Evolutionary conservation across 1,284 basidiomycete genomes (phyloP).

Genomic region (Marasmius fiardii): DNA sequence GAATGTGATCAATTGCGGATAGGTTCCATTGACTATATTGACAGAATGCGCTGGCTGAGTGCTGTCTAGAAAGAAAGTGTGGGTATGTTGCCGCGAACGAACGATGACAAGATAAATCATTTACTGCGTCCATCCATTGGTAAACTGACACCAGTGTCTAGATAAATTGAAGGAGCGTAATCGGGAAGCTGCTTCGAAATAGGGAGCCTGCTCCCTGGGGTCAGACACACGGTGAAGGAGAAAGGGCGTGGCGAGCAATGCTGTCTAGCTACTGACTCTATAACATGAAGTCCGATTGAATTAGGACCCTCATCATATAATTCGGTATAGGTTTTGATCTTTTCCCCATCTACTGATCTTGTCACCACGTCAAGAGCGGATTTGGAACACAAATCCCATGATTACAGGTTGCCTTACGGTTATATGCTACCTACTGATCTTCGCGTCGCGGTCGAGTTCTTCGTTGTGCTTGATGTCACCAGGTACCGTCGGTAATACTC

Average conservation of each 20-base stretch:
- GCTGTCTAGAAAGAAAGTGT: neutral
- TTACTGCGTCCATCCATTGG: constrained; percentile 2
- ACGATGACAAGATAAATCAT: neutral
- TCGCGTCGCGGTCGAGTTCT: no score
- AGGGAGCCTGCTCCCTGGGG: constrained; percentile 5
- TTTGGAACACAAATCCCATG: no score
- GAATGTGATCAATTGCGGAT: constrained; percentile 35
- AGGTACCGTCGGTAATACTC: no score
- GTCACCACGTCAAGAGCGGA: no score
- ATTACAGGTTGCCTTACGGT: no score
- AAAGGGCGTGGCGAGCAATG: neutral
- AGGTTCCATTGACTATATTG: constrained; percentile 40
- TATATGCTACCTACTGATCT: no score
- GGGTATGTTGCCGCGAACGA: neutral
- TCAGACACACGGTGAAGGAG: constrained; percentile 7
- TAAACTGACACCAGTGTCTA: neutral
- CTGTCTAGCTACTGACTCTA: neutral
- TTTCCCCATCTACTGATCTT: no score
- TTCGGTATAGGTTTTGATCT: no score
- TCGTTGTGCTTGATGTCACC: no score
- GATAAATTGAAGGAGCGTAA: constrained; percentile 6
- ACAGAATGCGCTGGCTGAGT: constrained; percentile 14
- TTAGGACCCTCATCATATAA: neutral
- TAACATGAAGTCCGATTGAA: neutral
- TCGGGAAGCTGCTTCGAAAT: constrained; percentile 11